These are phyloP conservation scores for Pachyrhizus erosus DNA, from an alignment of 306 rosid genomes.

Conservation along the genomic window DNA sequence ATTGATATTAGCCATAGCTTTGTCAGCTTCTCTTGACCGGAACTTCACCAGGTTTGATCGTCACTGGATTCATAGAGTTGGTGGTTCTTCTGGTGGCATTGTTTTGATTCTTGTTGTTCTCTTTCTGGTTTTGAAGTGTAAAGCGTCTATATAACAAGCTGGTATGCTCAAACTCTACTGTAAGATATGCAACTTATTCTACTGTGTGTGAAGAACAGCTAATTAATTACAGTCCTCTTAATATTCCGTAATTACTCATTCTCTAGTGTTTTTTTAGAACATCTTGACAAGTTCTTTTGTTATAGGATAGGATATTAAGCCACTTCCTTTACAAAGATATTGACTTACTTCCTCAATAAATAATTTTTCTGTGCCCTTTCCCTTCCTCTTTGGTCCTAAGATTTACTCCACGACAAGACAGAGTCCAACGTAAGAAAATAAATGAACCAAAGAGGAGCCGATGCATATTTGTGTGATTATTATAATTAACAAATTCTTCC, in stretches of 20 bases:
- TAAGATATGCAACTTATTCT: slow-evolving; percentile 3
- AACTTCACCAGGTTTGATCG: slow-evolving; percentile 79
- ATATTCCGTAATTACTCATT: no score
- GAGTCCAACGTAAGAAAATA: background rate
- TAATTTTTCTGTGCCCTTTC: background rate
- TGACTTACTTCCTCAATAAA: background rate
- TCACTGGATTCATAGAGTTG: slow-evolving; percentile 88
- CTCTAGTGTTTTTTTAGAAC: background rate
- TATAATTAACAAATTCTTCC: background rate
- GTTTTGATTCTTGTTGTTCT: slow-evolving; percentile 70
- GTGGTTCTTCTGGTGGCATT: slow-evolving; percentile 91
- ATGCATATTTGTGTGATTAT: background rate
- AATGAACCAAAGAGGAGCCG: background rate
- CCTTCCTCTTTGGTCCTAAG: background rate
- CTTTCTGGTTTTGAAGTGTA: slow-evolving; percentile 75
- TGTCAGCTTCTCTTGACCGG: slow-evolving; percentile 62
- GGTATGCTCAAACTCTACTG: slow-evolving; percentile 40
- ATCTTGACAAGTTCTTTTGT: background rate
- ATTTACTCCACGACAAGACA: background rate
- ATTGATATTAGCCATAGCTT: slow-evolving; percentile 60
- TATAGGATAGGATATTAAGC: no score
- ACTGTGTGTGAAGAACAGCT: background rate
- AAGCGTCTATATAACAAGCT: slow-evolving; percentile 53
- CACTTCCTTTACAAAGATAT: no score
- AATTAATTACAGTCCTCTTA: background rate